Percentiles rank a stretch among this genome's conserved stretches.
These are phyloP conservation scores for Termitomyces bulborhizus DNA, from an alignment of 768 basidiomycete genomes.

Conservation along the genomic window DNA sequence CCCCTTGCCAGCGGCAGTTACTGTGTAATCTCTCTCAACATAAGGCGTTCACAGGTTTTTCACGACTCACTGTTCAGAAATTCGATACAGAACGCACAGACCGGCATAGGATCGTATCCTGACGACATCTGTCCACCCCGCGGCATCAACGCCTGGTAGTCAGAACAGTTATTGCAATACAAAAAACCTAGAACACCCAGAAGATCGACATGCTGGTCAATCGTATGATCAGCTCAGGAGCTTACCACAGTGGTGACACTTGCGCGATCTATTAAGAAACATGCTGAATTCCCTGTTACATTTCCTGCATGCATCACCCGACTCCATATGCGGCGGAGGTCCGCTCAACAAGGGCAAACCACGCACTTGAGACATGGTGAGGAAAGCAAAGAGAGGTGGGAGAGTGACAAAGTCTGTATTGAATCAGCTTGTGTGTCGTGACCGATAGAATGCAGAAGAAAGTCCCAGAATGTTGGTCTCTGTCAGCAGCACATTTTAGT, in stretches of 20 bases:
- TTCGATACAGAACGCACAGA: constrained; percentile 74
- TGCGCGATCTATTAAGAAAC: constrained; percentile 55
- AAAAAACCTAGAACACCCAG: constrained; percentile 44
- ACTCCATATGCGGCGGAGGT: constrained; percentile 37
- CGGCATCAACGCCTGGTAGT: constrained; percentile 78
- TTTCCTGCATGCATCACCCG: constrained; percentile 47
- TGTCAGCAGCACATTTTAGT: too few relatives aligned
- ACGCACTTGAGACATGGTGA: constrained; percentile 20
- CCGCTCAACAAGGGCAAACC: constrained; percentile 73
- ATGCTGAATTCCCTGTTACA: constrained; percentile 71
- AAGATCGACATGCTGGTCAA: constrained; percentile 3
- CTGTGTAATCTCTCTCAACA: constrained; percentile 26
- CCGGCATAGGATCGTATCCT: constrained; percentile 60
- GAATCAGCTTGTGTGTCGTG: too few relatives aligned
- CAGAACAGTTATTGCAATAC: constrained; percentile 70
- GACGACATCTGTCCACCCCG: constrained; percentile 34
- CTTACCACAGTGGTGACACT: constrained; percentile 75
- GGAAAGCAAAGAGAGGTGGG: background rate
- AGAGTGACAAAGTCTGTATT: background rate
- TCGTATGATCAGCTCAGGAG: constrained; percentile 1
- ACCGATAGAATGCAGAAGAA: too few relatives aligned
- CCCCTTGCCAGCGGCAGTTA: constrained; percentile 59
- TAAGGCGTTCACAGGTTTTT: constrained; percentile 1
- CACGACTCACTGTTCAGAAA: constrained; percentile 49
- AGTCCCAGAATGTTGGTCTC: too few relatives aligned